Conservation (phyloP, 331 rosid species). For the Malus hybrid region DNA sequence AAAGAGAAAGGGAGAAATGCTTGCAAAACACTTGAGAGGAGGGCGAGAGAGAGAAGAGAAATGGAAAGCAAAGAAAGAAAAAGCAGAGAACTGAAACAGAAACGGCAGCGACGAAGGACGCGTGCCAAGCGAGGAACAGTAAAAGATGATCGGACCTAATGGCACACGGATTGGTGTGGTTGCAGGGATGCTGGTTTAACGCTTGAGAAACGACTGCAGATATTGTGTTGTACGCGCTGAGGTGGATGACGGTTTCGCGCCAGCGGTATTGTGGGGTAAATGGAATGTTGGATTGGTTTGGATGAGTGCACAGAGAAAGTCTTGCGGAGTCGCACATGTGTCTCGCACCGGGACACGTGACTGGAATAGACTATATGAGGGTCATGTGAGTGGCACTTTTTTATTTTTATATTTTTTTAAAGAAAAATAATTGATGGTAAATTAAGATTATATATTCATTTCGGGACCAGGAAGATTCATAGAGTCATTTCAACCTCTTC, state of each 20-base stretch:
- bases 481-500: fast-evolving
- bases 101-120: too few relatives aligned
- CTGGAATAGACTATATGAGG: not conserved
- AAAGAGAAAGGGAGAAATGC: too few relatives aligned
- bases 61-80: too few relatives aligned
- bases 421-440: too few relatives aligned
- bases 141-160: too few relatives aligned
- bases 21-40: too few relatives aligned
- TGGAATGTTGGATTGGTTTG: not conserved
- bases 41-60: too few relatives aligned
- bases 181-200: not conserved
- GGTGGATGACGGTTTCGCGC: constrained; percentile 22
- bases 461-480: fast-evolving
- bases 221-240: not conserved
- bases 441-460: too few relatives aligned
- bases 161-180: not conserved
- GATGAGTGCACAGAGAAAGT: not conserved
- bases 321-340: constrained; percentile 4
- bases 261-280: not conserved
- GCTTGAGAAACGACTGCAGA: not conserved
- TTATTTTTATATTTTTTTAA: not conserved
- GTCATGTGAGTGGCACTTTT: constrained; percentile 8
- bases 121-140: too few relatives aligned
- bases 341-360: constrained; percentile 22
- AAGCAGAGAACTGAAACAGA: too few relatives aligned